Conservation (phyloP, 306 rosid genomes). For the Senna siamea region DNA sequence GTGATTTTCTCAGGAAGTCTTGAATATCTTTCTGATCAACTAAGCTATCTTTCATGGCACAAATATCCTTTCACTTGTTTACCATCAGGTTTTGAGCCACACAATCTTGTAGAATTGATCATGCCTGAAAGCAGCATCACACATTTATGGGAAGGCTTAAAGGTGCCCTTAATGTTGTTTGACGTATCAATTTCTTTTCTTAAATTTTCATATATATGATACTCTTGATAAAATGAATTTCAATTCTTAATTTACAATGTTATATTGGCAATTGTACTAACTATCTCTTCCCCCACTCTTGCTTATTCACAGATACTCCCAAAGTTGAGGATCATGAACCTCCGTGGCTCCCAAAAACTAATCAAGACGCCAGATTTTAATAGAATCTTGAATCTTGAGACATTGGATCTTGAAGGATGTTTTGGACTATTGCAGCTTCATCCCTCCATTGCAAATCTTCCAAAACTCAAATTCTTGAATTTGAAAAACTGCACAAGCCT, state of each 20-base stretch:
- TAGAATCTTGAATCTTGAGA: not conserved
- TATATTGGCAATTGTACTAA: not conserved
- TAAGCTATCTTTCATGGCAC: constrained; percentile 34
- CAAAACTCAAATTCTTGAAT: not conserved
- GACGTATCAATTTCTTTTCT: too few relatives aligned
- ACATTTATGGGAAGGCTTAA: constrained; percentile 30
- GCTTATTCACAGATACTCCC: not conserved
- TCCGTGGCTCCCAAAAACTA: not conserved
- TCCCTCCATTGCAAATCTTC: not conserved
- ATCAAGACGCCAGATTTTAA: not conserved
- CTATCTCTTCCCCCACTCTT: not conserved
- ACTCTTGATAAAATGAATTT: too few relatives aligned
- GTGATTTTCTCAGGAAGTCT: not conserved
- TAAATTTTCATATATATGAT: too few relatives aligned
- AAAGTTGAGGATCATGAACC: not conserved
- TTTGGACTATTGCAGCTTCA: not conserved
- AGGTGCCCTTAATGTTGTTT: constrained; percentile 32
- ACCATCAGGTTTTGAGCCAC: constrained; percentile 27
- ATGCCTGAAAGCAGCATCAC: constrained; percentile 17
- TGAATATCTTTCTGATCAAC: constrained; percentile 17
- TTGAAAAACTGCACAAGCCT: not conserved
- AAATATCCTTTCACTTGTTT: constrained; percentile 36
- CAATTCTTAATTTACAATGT: too few relatives aligned
- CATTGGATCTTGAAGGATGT: not conserved
- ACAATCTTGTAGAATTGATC: constrained; percentile 25